These are phyloP conservation scores for Plasmopara halstedii DNA, from an alignment of 352 stramenopile genomes.

Conservation along the genomic window DNA sequence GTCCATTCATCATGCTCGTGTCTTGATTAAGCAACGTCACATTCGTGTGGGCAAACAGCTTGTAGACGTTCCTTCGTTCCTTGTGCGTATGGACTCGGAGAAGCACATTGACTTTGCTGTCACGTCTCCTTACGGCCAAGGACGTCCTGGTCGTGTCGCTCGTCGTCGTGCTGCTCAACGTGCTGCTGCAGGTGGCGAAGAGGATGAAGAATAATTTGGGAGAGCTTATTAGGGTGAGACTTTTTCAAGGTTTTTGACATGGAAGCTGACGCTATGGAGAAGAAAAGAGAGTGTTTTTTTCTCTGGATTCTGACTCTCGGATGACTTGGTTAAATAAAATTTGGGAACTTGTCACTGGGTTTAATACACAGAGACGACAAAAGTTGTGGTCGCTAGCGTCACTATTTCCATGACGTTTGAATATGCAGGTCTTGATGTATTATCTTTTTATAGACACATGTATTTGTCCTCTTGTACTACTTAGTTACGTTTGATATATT, in stretches of 20 bases:
- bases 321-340: too few species aligned
- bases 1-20: conserved; percentile 98
- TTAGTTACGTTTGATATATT: conserved; percentile 18
- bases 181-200: conserved; percentile 85
- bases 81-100: conserved; percentile 97
- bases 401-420: too few species aligned
- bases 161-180: conserved; percentile 91
- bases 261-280: too few species aligned
- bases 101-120: conserved; percentile 99
- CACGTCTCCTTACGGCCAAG: conserved; percentile 97
- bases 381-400: too few species aligned
- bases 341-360: too few species aligned
- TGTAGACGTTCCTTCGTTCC: conserved; percentile 98
- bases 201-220: conserved; percentile 87
- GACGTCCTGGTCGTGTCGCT: conserved; percentile 93
- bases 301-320: too few species aligned
- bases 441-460: not conserved
- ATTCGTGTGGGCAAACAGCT: conserved; percentile 99
- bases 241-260: too few species aligned
- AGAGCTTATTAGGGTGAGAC: too few species aligned
- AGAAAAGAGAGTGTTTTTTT: too few species aligned
- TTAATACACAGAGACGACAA: too few species aligned
- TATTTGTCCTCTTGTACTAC: not conserved
- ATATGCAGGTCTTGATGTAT: too few species aligned
- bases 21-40: conserved; percentile 99